These are phyloP conservation scores for Colletotrichum sp. DNA, from an alignment of 2,329 filamentous ascomycete species.

Conservation along the genomic window DNA sequence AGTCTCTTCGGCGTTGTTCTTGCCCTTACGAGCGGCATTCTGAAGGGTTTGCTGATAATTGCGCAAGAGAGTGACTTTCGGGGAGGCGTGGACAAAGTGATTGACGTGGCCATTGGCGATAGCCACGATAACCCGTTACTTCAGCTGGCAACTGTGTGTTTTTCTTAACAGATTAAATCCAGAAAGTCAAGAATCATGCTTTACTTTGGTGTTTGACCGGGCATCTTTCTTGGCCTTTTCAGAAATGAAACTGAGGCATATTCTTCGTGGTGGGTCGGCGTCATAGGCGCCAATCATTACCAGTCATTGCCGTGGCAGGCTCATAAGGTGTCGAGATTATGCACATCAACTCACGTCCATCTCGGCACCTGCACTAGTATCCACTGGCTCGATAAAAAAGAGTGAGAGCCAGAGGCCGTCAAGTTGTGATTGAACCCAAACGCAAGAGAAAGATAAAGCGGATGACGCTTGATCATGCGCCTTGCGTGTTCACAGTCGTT, in stretches of 20 bases:
- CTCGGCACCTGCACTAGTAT: neutral
- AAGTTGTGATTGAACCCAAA: accelerated
- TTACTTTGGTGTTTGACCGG: neutral
- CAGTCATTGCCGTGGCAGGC: neutral
- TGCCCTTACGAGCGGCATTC: neutral
- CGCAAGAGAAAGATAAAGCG: no score
- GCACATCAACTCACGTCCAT: neutral
- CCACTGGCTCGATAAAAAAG: neutral
- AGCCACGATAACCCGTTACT: neutral
- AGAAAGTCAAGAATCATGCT: neutral
- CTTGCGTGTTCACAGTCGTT: neutral
- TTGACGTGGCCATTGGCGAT: neutral
- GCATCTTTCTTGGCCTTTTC: neutral
- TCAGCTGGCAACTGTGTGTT: accelerated
- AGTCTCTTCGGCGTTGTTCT: neutral
- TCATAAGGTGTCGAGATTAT: neutral
- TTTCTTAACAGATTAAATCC: accelerated
- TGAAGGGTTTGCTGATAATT: neutral
- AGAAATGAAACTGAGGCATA: neutral
- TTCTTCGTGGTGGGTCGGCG: neutral
- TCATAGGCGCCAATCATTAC: neutral
- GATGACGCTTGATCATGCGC: accelerated
- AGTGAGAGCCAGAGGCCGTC: accelerated
- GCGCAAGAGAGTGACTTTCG: accelerated
- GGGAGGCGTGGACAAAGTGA: neutral